Conservation (phyloP, 176 grass and related monocot species). For the Eragrostis curvula region DNA sequence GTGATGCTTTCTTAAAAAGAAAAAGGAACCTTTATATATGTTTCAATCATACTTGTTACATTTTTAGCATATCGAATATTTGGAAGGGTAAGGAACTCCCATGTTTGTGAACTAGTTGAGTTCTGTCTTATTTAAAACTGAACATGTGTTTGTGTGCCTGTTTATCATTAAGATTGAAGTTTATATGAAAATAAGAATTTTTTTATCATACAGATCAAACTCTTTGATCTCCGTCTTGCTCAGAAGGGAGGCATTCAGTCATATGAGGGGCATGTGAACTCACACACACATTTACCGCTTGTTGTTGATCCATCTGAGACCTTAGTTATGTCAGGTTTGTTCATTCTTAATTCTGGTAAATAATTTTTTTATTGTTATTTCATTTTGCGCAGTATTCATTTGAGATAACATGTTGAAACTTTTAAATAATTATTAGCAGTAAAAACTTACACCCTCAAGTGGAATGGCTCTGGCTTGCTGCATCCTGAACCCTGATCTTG, state of each 20-base stretch:
- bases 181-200: conserved; percentile 20
- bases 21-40: not conserved
- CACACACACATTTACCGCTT: conserved; percentile 74
- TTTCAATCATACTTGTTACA: conserved; percentile 15
- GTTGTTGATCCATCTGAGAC: conserved; percentile 89
- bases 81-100: not conserved
- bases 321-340: conserved; percentile 80
- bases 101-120: conserved; percentile 22
- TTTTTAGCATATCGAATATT: not conserved
- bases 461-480: conserved; percentile 13
- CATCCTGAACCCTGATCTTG: conserved; percentile 13
- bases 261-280: conserved; percentile 82
- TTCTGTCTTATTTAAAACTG: not conserved
- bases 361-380: conserved; percentile 5
- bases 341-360: conserved; percentile 20
- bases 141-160: not conserved
- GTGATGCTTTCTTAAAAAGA: conserved; percentile 14
- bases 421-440: not conserved
- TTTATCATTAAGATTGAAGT: conserved; percentile 31
- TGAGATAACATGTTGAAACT: not conserved
- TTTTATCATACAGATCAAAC: conserved; percentile 73
- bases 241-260: conserved; percentile 76
- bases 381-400: conserved; percentile 15
- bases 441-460: conserved; percentile 4
- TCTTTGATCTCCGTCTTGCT: conserved; percentile 82